Percentiles rank a stretch among this genome's conserved stretches.
phyloP scores from a whole-genome alignment of 148 eudicot genomes.

The Camellia sinensis region DNA sequence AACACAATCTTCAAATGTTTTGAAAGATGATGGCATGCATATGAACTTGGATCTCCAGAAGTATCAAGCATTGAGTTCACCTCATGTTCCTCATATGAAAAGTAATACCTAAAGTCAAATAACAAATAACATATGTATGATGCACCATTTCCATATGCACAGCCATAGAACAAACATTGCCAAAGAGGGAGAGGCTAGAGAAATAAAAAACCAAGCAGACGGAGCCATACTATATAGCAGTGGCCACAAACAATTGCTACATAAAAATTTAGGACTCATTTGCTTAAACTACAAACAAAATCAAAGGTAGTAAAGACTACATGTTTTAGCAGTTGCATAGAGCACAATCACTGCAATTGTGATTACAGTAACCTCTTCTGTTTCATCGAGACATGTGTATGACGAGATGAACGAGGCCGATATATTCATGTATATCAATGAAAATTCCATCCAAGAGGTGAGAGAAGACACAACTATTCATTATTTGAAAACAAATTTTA shows the following conservation, averaged over 20 bases:
- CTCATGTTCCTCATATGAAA: not conserved
- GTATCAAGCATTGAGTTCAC: not conserved
- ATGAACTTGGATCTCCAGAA: not conserved
- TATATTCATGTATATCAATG: not conserved
- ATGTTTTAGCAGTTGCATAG: not conserved
- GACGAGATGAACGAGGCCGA: not conserved
- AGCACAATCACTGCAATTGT: not conserved
- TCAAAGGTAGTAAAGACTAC: slow-evolving; percentile 7
- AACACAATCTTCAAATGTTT: not conserved
- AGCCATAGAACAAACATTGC: not conserved
- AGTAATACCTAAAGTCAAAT: not conserved
- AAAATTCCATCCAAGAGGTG: not conserved
- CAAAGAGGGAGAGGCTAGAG: not conserved
- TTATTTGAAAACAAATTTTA: not conserved
- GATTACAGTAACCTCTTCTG: not conserved
- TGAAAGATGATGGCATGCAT: not conserved
- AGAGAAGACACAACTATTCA: not conserved
- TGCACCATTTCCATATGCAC: not conserved
- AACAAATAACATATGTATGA: not conserved
- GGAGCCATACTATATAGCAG: not conserved
- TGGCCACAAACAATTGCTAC: not conserved
- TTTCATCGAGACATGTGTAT: not conserved
- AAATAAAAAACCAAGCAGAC: not conserved
- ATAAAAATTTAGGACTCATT: not conserved
- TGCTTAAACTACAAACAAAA: not conserved